These are phyloP conservation scores for Emmonsia crescens DNA, from an alignment of 2,329 filamentous ascomycete genomes.

Conservation along the genomic window DNA sequence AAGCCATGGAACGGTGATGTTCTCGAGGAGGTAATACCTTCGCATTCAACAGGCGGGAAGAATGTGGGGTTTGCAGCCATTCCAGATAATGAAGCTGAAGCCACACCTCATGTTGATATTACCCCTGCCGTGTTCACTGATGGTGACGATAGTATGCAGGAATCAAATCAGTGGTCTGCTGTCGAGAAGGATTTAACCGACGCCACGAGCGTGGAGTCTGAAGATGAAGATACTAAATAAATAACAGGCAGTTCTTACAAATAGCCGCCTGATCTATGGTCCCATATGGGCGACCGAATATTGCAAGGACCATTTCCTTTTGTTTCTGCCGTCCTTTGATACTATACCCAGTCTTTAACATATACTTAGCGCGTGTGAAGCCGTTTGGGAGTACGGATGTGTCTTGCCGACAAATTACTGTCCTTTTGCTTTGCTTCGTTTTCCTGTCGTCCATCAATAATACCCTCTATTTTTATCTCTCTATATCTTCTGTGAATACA, in stretches of 20 bases:
- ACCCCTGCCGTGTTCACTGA: slow-evolving; percentile 20
- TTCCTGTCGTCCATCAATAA: neutral
- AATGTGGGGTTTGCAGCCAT: slow-evolving; percentile 34
- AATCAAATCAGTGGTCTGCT: slow-evolving; percentile 29
- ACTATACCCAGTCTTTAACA: neutral
- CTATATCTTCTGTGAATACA: neutral
- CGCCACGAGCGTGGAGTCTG: slow-evolving; percentile 10
- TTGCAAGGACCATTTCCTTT: neutral
- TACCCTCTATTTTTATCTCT: neutral
- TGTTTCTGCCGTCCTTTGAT: neutral
- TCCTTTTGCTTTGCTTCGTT: neutral
- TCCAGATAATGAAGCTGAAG: slow-evolving; percentile 9
- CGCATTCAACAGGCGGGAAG: slow-evolving; percentile 26
- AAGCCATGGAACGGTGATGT: slow-evolving; percentile 89
- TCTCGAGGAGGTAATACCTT: slow-evolving; percentile 35
- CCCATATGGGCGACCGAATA: neutral
- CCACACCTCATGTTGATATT: slow-evolving; percentile 10
- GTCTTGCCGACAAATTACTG: neutral
- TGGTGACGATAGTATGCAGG: slow-evolving; percentile 24
- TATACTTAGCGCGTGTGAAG: neutral
- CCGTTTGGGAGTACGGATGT: neutral
- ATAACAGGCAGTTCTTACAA: neutral
- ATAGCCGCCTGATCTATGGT: neutral
- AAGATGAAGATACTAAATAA: slow-evolving; percentile 1
- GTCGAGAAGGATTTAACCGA: slow-evolving; percentile 22